A percentile compares a stretch with the other conserved stretches of the same genome.
Evolutionary conservation across 78 protist genomes (phyloP).

Genomic region (Reticulomyxa filosa): DNA sequence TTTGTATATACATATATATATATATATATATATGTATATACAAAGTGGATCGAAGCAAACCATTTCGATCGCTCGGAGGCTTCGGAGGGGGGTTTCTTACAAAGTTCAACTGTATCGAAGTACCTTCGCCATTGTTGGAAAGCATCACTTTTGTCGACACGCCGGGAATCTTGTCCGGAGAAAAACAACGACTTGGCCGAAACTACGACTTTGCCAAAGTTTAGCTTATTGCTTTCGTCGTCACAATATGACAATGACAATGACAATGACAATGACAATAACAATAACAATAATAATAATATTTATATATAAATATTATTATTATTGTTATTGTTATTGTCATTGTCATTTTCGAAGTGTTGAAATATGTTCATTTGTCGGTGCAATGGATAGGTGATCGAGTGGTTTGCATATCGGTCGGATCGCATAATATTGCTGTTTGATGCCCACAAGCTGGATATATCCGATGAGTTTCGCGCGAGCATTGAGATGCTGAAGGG

Average conservation of each 20-base stretch:
- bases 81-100: constrained; percentile 47
- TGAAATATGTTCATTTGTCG: not conserved
- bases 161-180: constrained; percentile 24
- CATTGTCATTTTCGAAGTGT: not conserved
- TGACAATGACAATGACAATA: too few relatives aligned
- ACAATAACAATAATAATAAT: not conserved
- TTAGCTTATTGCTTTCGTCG: not conserved
- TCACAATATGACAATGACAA: not conserved
- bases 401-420: constrained; percentile 65
- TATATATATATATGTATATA: too few relatives aligned
- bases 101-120: constrained; percentile 10
- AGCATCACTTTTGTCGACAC: constrained; percentile 10
- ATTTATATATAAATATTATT: not conserved
- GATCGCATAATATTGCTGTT: constrained; percentile 65
- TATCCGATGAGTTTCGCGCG: constrained; percentile 25
- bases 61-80: too few relatives aligned
- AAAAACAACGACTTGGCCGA: constrained; percentile 52
- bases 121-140: constrained; percentile 6
- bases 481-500: not conserved
- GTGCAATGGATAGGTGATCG: constrained; percentile 10
- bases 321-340: not conserved
- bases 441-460: constrained; percentile 77
- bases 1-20: too few relatives aligned
- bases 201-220: constrained; percentile 31
- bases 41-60: too few relatives aligned